These are phyloP conservation scores for Biscogniauxia marginata DNA, from an alignment of 2,329 filamentous ascomycete genomes.

Conservation along the genomic window DNA sequence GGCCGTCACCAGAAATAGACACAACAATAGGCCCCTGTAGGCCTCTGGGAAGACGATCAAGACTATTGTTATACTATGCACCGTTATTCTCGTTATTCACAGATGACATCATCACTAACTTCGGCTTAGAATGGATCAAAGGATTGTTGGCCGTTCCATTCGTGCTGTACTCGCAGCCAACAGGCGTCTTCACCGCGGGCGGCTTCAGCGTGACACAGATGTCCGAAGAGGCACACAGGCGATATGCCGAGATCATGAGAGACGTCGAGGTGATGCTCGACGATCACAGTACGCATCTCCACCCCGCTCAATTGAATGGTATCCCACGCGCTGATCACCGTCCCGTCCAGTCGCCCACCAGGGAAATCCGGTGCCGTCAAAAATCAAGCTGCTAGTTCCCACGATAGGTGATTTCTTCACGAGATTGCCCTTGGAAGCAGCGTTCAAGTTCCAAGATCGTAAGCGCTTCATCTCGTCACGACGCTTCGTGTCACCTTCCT, in stretches of 20 bases:
- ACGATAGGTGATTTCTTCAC: conserved; percentile 94
- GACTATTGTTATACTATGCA: conserved; percentile 1
- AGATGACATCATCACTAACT: conserved; percentile 7
- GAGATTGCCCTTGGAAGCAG: conserved; percentile 77
- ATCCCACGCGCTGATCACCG: conserved; percentile 4
- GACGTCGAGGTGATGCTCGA: conserved; percentile 91
- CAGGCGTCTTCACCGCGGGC: conserved; percentile 73
- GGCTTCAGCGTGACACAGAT: conserved; percentile 66
- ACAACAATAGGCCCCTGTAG: neutral
- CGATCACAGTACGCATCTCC: conserved; percentile 70
- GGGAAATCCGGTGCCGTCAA: conserved; percentile 70
- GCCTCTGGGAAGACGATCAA: neutral
- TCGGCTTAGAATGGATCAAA: conserved; percentile 84
- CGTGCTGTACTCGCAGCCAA: conserved; percentile 92
- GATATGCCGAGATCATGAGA: conserved; percentile 92
- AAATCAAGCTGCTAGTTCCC: conserved; percentile 88
- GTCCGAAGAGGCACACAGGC: conserved; percentile 75
- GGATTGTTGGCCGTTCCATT: conserved; percentile 91
- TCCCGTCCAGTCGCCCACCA: conserved; percentile 65
- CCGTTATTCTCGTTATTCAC: conserved; percentile 6
- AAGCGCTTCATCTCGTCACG: conserved; percentile 85
- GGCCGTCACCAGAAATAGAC: too few species aligned
- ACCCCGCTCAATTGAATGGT: conserved; percentile 1
- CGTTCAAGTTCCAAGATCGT: conserved; percentile 86
- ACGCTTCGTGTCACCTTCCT: conserved; percentile 91